These are phyloP conservation scores for Penicillium pancosmium DNA, from an alignment of 495 filamentous ascomycete genomes.

Conservation along the genomic window DNA sequence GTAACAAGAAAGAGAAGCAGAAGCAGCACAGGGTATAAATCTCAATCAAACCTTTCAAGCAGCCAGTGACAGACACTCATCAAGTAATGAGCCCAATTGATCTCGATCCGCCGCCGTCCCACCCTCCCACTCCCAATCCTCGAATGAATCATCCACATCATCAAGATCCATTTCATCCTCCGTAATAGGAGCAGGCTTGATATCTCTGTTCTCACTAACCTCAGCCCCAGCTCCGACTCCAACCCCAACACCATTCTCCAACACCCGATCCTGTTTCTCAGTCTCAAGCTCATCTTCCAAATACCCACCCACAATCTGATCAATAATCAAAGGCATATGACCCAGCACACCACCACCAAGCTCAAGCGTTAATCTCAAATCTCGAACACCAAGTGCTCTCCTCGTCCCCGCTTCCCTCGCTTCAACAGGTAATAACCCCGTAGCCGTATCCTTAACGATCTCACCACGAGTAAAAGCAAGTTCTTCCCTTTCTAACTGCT, in stretches of 20 bases:
- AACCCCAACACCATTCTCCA: conserved; percentile 28
- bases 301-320: conserved; percentile 70
- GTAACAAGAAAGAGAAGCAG: conserved; percentile 6
- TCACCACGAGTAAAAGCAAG: conserved; percentile 66
- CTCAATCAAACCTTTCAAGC: conserved; percentile 30
- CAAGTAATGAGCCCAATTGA: conserved; percentile 69
- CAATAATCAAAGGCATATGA: conserved; percentile 74
- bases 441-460: conserved; percentile 61
- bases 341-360: conserved; percentile 73
- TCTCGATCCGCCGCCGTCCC: conserved; percentile 60
- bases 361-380: conserved; percentile 74
- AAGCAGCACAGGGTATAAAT: conserved; percentile 12
- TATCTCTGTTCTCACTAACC: conserved; percentile 26
- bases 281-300: conserved; percentile 76
- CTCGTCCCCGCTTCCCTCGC: conserved; percentile 68
- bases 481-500: conserved; percentile 74
- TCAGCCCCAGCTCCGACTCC: not conserved
- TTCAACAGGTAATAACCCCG: conserved; percentile 76
- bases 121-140: conserved; percentile 71
- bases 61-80: conserved; percentile 58
- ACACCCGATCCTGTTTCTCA: conserved; percentile 48
- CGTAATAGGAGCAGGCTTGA: conserved; percentile 32
- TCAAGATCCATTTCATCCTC: conserved; percentile 65
- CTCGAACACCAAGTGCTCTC: conserved; percentile 71
- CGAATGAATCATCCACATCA: conserved; percentile 50